Conservation (phyloP, 2,329 filamentous ascomycete genomes). For the Alternaria gaisen region DNA sequence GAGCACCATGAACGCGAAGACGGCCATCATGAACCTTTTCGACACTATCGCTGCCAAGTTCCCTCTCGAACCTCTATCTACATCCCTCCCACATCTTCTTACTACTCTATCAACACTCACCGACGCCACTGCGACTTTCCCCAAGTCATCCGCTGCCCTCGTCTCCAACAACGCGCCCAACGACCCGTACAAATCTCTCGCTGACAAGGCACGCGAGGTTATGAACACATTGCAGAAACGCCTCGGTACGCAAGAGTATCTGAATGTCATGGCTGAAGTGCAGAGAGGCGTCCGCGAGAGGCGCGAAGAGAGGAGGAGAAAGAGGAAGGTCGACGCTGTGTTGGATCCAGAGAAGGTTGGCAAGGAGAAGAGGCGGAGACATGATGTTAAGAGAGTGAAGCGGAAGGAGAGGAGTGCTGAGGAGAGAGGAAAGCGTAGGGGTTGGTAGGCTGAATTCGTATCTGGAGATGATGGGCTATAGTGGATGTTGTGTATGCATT, state of each 20-base stretch:
- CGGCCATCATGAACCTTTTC: constrained; percentile 77
- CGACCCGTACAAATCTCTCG: constrained; percentile 72
- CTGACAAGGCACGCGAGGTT: constrained; percentile 76
- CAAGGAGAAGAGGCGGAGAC: constrained; percentile 79
- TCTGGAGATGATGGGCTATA: neutral
- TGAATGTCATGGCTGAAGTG: constrained; percentile 75
- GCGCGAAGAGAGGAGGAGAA: constrained; percentile 77
- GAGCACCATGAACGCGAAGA: constrained; percentile 75
- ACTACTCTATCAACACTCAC: constrained; percentile 83
- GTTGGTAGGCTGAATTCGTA: constrained; percentile 60
- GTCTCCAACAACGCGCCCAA: constrained; percentile 63
- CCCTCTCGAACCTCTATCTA: constrained; percentile 64
- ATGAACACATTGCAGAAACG: constrained; percentile 86
- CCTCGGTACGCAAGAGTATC: constrained; percentile 81
- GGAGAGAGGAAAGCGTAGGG: constrained; percentile 75
- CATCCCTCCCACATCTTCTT: constrained; percentile 71
- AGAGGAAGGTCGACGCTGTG: constrained; percentile 90
- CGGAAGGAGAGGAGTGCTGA: constrained; percentile 80
- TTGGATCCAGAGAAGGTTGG: constrained; percentile 76
- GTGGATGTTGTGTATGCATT: constrained; percentile 1
- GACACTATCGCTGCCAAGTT: constrained; percentile 73
- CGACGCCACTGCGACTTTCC: constrained; percentile 76
- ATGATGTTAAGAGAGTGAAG: constrained; percentile 61
- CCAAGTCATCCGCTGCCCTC: constrained; percentile 72
- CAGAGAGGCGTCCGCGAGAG: constrained; percentile 75